A percentile compares a stretch with the other conserved stretches of the same genome.
These are phyloP conservation scores for Yarrowia sp. DNA, from an alignment of 805 yeast genomes.

Conservation along the genomic window DNA sequence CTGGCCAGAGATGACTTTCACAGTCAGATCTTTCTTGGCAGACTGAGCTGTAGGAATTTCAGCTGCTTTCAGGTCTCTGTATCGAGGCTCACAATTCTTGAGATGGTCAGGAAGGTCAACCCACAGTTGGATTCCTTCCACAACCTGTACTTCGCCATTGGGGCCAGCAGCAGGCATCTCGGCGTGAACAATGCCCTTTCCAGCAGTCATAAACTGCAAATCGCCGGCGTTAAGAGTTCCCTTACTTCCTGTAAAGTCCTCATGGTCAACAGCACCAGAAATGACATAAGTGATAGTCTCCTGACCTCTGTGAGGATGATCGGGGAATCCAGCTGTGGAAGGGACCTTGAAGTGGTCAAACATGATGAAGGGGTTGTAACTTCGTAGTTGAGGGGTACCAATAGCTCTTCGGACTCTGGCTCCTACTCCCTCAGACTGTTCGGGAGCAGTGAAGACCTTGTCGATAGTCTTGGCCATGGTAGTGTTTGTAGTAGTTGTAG, in stretches of 20 bases:
- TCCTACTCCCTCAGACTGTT: constrained; percentile 52
- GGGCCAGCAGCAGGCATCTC: constrained; percentile 60
- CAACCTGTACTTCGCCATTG: no score
- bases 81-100: constrained; percentile 65
- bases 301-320: constrained; percentile 44
- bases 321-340: no score
- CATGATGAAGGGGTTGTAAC: no score
- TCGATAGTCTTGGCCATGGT: not conserved
- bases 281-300: not conserved
- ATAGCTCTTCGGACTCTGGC: constrained; percentile 77
- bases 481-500: not conserved
- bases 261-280: not conserved
- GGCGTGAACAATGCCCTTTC: constrained; percentile 76
- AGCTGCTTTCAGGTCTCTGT: constrained; percentile 63
- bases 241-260: constrained; percentile 1
- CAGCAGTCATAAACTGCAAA: constrained; percentile 90
- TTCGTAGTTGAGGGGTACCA: constrained; percentile 64
- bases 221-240: not conserved
- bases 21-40: constrained; percentile 54
- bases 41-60: constrained; percentile 70
- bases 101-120: constrained; percentile 67
- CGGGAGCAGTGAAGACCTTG: not conserved
- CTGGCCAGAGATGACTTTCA: constrained; percentile 73
- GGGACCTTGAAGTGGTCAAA: no score
- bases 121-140: constrained; percentile 45